Conservation (phyloP, 306 rosid genomes). For the Rosa chinensis region DNA sequence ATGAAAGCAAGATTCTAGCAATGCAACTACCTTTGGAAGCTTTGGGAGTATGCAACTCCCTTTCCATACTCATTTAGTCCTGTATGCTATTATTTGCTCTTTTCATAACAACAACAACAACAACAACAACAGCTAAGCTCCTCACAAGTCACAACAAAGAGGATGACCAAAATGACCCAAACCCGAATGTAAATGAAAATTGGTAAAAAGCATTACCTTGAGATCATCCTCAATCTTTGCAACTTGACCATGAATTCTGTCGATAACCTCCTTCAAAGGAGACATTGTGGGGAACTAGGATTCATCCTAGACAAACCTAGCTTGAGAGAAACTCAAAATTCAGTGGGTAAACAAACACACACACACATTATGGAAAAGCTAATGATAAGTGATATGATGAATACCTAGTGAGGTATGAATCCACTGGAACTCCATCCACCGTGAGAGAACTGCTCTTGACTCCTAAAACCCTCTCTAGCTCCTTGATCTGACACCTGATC, state of each 20-base stretch:
- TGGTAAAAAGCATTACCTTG: conserved; percentile 46
- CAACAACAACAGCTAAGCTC: too few relatives aligned
- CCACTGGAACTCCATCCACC: conserved; percentile 95
- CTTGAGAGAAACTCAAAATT: neutral
- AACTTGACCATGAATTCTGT: conserved; percentile 75
- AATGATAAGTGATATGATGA: neutral
- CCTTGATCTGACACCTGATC: conserved; percentile 96
- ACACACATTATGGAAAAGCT: conserved; percentile 2
- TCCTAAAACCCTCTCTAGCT: conserved; percentile 68
- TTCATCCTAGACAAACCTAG: conserved; percentile 92
- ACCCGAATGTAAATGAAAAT: neutral
- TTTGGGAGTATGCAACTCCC: too few relatives aligned
- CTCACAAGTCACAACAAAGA: too few relatives aligned
- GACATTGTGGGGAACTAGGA: conserved; percentile 91
- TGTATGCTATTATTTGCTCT: too few relatives aligned
- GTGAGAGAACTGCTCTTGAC: conserved; percentile 63
- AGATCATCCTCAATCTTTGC: conserved; percentile 96
- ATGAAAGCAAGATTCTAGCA: too few relatives aligned
- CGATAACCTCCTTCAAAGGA: conserved; percentile 69
- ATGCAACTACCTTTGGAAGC: too few relatives aligned
- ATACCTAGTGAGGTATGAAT: conserved; percentile 88
- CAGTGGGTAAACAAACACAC: neutral
- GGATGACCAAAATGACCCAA: neutral
- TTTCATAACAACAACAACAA: too few relatives aligned
- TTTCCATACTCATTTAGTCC: too few relatives aligned